These are phyloP conservation scores for Trichosporon inkin DNA, from an alignment of 1,284 basidiomycete genomes.

Conservation along the genomic window DNA sequence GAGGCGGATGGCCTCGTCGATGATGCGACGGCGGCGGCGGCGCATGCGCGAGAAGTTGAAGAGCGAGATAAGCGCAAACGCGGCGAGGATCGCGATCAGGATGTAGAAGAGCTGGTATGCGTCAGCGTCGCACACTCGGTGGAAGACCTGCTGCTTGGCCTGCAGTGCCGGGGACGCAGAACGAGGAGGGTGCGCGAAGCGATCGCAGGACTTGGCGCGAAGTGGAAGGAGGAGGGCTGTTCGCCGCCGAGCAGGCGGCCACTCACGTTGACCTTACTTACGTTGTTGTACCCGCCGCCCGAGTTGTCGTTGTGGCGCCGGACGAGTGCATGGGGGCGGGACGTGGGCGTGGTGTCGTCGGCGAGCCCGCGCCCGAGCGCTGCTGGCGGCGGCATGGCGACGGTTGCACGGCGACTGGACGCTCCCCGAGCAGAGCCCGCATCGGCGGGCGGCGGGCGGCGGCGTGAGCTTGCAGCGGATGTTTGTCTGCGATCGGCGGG, in stretches of 20 bases:
- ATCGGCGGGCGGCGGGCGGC: too few species aligned
- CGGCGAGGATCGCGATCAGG: constrained; percentile 43
- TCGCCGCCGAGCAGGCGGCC: background rate
- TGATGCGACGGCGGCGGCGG: constrained; percentile 32
- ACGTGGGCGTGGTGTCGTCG: background rate
- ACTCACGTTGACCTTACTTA: constrained; percentile 9
- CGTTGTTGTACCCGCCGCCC: constrained; percentile 14
- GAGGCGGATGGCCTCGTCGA: constrained; percentile 39
- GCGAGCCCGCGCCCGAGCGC: too few species aligned
- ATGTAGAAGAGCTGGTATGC: constrained; percentile 46
- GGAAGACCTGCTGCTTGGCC: too few species aligned
- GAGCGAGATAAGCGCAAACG: constrained; percentile 41
- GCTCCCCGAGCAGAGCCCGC: too few species aligned
- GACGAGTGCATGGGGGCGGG: background rate
- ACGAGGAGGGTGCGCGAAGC: too few species aligned
- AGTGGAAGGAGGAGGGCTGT: too few species aligned
- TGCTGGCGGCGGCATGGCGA: too few species aligned
- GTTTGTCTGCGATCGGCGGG: too few species aligned
- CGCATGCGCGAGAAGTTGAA: constrained; percentile 38
- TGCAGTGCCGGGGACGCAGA: too few species aligned
- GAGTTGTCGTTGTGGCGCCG: background rate
- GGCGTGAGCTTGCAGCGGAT: too few species aligned
- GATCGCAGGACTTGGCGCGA: too few species aligned
- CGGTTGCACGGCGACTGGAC: too few species aligned
- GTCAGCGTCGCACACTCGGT: background rate